Evolutionary conservation across 1,139 yeast species (phyloP), one percentile per base, ranked within the genome.

Genomic region (Geotrichum cucujoidarum): DNA sequence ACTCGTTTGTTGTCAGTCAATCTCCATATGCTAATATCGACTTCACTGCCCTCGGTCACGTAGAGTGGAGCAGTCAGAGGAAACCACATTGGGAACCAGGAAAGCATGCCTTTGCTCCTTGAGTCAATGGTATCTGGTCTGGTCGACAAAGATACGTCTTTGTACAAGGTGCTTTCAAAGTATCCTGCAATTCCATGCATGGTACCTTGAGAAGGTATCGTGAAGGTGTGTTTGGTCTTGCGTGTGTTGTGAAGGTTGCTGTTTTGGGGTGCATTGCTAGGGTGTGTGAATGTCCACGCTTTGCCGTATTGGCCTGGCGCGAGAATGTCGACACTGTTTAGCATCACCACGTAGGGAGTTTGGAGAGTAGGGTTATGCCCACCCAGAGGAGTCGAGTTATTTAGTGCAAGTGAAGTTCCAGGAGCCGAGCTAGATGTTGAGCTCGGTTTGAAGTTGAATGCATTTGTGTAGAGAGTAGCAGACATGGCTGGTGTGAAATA

Each of bases 21-120:
- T 37, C 82, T 64, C 70, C 75, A 72, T 43, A 80, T 58, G 33
- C 73, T 68, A 0, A 81, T 63, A 35, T 75, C 75, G 6, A 83
- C 56, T 45, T 73, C 80, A 4, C 81, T 70, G 40, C 73, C 75
- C 44, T 81, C 83, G 1, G 77, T 63, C 0, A 80, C 65, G 18
- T 67, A 61, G 10, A 77, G 56, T 2, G 83, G 81, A 6, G 70
- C 68, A 41, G 70, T 69, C 1, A 85, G 60, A 0, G 96, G 95
- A 61, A 89, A 83, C 57, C 81, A 73, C 25, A 83, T 69, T 0
- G 96, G 95, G 50, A 82, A 76, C 89, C 89, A 82, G 0, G 86
- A 80, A 13, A 69, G 64, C 62, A 79, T 59, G 56, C 75, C 80
- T 63, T 78, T 73, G 2, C 92, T 81, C 30, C 68, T 70, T 59